Evolutionary conservation across 257 asterid genomes (phyloP).

Genomic region (Plantago ovata): DNA sequence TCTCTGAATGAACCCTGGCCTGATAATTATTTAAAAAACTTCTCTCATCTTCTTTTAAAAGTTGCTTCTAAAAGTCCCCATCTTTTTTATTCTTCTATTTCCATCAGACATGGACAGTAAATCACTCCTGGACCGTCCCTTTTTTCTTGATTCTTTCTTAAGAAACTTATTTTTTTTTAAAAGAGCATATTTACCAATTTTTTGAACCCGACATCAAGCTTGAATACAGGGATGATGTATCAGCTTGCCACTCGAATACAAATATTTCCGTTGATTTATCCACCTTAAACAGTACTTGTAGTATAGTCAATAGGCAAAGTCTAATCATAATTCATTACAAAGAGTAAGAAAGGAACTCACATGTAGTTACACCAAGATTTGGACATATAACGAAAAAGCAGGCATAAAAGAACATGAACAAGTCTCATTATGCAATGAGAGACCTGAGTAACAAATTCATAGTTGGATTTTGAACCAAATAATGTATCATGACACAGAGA

Average conservation of each 20-base stretch:
- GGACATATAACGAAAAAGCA: not conserved
- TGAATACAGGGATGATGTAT: too few species aligned
- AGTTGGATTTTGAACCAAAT: not conserved
- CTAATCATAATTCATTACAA: not conserved
- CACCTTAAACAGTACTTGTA: too few species aligned
- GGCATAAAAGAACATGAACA: not conserved
- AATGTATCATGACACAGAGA: conserved; percentile 59
- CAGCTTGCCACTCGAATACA: too few species aligned
- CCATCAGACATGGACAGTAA: not conserved
- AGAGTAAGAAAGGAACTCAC: not conserved
- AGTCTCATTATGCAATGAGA: not conserved
- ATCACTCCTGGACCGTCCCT: not conserved
- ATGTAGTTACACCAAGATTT: not conserved
- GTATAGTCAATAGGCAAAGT: not conserved
- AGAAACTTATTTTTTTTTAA: not conserved
- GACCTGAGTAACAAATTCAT: not conserved
- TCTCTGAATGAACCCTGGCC: conserved; percentile 25
- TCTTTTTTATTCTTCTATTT: not conserved
- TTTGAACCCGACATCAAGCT: not conserved
- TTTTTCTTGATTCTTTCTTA: not conserved
- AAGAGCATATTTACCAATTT: not conserved
- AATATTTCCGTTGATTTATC: too few species aligned
- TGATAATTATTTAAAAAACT: conserved; percentile 18
- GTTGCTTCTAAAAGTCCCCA: conserved; percentile 1
- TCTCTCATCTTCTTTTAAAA: not conserved